These are phyloP conservation scores for Zoysia pacifica DNA, from an alignment of 176 grass and related monocot genomes.

Conservation along the genomic window DNA sequence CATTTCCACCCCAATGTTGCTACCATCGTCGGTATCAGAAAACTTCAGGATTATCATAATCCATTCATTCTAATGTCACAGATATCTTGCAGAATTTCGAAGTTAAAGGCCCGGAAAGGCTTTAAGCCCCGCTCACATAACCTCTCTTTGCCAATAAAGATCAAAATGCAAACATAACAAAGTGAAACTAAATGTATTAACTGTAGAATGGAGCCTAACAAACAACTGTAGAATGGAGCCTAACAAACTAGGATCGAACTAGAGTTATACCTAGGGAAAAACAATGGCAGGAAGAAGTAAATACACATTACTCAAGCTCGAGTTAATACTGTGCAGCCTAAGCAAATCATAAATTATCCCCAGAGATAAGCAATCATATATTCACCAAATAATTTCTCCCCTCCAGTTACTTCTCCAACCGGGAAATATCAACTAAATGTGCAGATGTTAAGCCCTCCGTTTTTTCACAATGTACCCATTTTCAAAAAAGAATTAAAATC, in stretches of 20 bases:
- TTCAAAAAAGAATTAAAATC: background rate
- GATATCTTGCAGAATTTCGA: background rate
- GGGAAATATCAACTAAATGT: background rate
- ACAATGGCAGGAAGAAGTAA: background rate
- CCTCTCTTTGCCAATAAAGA: background rate
- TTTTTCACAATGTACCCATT: background rate
- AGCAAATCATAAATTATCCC: background rate
- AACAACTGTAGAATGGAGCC: background rate
- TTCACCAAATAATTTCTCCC: background rate
- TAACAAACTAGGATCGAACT: background rate
- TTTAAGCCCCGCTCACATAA: background rate
- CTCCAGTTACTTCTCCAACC: background rate
- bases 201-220: background rate
- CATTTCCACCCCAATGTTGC: background rate
- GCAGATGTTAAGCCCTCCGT: background rate
- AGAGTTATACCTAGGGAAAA: too few relatives aligned
- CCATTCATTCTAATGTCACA: conserved; percentile 10
- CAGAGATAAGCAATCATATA: background rate
- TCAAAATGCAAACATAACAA: background rate
- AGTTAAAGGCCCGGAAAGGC: background rate
- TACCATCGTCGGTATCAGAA: background rate
- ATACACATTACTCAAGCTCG: background rate
- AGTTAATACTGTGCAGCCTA: background rate
- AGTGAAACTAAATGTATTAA: background rate
- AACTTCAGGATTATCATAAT: background rate